These are phyloP conservation scores for Ambrosiella xylebori DNA, from an alignment of 2,329 filamentous ascomycete genomes.

Conservation along the genomic window DNA sequence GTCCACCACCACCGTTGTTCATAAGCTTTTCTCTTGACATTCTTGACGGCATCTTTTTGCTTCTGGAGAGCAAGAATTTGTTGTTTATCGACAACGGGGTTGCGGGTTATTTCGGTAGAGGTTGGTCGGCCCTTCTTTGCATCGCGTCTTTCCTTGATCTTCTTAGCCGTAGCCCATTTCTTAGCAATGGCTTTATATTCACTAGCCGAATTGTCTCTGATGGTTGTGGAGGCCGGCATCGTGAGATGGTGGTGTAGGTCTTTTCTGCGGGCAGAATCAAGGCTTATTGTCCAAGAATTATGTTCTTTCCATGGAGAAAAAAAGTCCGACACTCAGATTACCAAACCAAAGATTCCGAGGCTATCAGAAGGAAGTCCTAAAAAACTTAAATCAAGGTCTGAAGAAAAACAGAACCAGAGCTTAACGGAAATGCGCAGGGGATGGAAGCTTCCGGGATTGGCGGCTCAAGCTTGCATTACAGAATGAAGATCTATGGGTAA, in stretches of 20 bases:
- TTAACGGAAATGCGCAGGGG: conserved; percentile 9
- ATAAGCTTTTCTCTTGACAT: conserved; percentile 19
- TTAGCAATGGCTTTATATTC: conserved; percentile 37
- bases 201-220: conserved; percentile 14
- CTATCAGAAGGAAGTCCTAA: neutral
- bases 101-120: neutral
- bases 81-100: conserved; percentile 3
- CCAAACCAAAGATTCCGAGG: neutral
- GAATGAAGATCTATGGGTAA: neutral
- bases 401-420: neutral
- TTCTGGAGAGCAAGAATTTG: conserved; percentile 4
- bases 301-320: neutral
- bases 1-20: conserved; percentile 40
- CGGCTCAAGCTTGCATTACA: conserved; percentile 10
- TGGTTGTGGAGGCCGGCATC: neutral
- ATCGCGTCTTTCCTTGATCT: conserved; percentile 28
- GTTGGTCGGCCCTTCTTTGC: conserved; percentile 15
- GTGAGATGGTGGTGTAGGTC: neutral
- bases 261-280: neutral
- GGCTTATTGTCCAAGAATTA: neutral
- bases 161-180: conserved; percentile 37
- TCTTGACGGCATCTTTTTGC: conserved; percentile 6
- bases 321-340: neutral
- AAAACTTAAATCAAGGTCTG: neutral
- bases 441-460: conserved; percentile 11